Evolutionary conservation across 2,329 filamentous ascomycete species (phyloP).

Genomic region (Fonsecaea multimorphosa): DNA sequence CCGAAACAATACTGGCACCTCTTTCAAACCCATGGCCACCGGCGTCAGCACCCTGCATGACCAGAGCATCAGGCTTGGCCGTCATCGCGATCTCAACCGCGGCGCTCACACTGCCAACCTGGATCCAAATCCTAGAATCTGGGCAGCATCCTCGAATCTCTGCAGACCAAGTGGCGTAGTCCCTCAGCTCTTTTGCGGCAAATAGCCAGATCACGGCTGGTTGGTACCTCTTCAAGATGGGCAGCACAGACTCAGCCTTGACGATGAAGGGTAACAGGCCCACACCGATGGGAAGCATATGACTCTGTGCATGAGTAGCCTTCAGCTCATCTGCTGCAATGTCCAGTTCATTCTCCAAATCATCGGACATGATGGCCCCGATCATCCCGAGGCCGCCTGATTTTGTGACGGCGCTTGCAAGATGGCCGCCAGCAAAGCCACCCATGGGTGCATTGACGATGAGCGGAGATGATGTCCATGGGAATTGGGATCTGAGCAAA

Average conservation of each 20-base stretch:
- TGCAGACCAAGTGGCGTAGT: constrained; percentile 51
- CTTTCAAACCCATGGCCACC: constrained; percentile 58
- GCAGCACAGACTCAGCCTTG: constrained; percentile 15
- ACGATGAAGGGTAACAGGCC: constrained; percentile 48
- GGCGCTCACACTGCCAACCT: constrained; percentile 57
- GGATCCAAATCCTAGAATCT: constrained; percentile 58
- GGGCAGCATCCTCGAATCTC: constrained; percentile 47
- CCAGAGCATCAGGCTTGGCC: constrained; percentile 20
- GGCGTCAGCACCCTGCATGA: constrained; percentile 48
- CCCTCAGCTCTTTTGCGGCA: constrained; percentile 41
- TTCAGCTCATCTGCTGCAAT: constrained; percentile 38
- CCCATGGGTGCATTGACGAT: constrained; percentile 72
- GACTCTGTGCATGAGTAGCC: constrained; percentile 1
- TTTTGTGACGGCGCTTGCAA: constrained; percentile 66
- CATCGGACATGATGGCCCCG: constrained; percentile 58
- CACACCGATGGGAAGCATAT: constrained; percentile 46
- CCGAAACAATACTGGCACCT: constrained; percentile 53
- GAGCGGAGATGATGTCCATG: constrained; percentile 43
- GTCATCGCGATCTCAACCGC: constrained; percentile 49
- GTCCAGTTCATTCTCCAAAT: constrained; percentile 42
- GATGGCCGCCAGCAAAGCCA: constrained; percentile 60
- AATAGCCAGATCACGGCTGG: constrained; percentile 50
- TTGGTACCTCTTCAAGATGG: constrained; percentile 41
- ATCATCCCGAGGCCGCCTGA: constrained; percentile 62
- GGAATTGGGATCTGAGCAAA: constrained; percentile 9